A percentile compares a stretch with the other conserved stretches of the same genome.
Conservation (phyloP, 371 early-diverging fungal species). For the Rhizopus microsporus region DNA sequence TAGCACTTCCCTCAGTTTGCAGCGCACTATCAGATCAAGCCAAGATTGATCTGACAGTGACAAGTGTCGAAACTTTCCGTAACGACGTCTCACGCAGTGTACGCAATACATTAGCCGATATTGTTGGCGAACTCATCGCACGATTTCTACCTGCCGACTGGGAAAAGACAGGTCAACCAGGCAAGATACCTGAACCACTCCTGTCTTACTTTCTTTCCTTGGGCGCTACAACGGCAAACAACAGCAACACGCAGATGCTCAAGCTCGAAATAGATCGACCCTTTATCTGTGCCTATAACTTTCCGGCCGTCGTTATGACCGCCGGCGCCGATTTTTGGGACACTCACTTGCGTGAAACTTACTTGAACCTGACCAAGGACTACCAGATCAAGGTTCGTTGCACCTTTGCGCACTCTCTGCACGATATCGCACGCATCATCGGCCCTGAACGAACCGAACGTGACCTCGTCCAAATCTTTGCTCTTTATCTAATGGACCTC, state of each 20-base stretch:
- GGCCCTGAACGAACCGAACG: constrained; percentile 63
- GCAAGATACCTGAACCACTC: constrained; percentile 41
- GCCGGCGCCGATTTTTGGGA: constrained; percentile 61
- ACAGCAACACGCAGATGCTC: constrained; percentile 30
- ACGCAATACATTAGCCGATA: constrained; percentile 58
- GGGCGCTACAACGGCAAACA: constrained; percentile 32
- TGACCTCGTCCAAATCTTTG: constrained; percentile 61
- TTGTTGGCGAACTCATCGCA: constrained; percentile 60
- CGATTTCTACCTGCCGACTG: constrained; percentile 54
- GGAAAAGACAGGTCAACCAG: constrained; percentile 46
- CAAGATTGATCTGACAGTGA: constrained; percentile 40
- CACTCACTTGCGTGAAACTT: constrained; percentile 52
- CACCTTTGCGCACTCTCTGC: constrained; percentile 62
- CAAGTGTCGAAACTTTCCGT: constrained; percentile 49
- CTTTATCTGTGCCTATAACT: constrained; percentile 62
- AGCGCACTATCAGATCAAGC: constrained; percentile 47
- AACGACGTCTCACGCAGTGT: constrained; percentile 63
- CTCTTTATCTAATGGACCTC: constrained; percentile 59
- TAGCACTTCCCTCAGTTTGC: constrained; percentile 51
- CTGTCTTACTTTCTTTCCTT: constrained; percentile 48
- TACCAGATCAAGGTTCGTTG: constrained; percentile 62
- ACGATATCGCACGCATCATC: constrained; percentile 60
- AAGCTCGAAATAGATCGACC: constrained; percentile 59
- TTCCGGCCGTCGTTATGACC: constrained; percentile 63
- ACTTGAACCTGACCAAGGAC: constrained; percentile 52